Evolutionary conservation across 2,329 filamentous ascomycete genomes (phyloP).

Genomic region (Aspergillus hiratsukae): DNA sequence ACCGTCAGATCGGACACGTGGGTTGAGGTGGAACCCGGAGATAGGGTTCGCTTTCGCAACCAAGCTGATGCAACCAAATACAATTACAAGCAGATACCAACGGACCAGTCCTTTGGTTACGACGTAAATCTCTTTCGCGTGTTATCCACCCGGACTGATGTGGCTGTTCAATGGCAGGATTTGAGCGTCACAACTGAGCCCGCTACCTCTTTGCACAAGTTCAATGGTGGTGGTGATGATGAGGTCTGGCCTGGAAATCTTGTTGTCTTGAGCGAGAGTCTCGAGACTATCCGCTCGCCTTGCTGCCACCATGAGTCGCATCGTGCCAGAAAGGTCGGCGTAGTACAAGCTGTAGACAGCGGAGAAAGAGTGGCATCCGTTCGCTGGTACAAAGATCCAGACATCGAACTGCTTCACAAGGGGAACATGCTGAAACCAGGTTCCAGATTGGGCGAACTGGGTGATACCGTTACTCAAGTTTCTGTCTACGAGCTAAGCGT

Average conservation of each 20-base stretch:
- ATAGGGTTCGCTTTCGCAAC: slow-evolving; percentile 54
- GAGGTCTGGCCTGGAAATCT: slow-evolving; percentile 57
- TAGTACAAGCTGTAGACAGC: slow-evolving; percentile 54
- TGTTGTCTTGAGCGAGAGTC: slow-evolving; percentile 44
- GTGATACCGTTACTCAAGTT: slow-evolving; percentile 45
- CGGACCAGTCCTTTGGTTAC: slow-evolving; percentile 49
- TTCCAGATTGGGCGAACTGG: slow-evolving; percentile 41
- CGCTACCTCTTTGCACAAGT: slow-evolving; percentile 38
- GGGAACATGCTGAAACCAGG: slow-evolving; percentile 37
- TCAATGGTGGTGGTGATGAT: slow-evolving; percentile 37
- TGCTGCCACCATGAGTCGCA: background rate
- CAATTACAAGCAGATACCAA: slow-evolving; percentile 43
- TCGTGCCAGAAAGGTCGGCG: slow-evolving; percentile 48
- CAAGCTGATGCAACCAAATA: slow-evolving; percentile 51
- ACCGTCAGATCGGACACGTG: slow-evolving; percentile 24
- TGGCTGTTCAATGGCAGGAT: slow-evolving; percentile 58
- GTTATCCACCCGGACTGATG: slow-evolving; percentile 45
- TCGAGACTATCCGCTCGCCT: slow-evolving; percentile 14
- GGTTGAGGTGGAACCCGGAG: slow-evolving; percentile 35
- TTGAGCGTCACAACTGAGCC: slow-evolving; percentile 45
- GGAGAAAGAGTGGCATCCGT: slow-evolving; percentile 54
- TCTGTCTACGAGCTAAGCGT: slow-evolving; percentile 56
- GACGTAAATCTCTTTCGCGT: slow-evolving; percentile 57
- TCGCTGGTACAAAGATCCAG: slow-evolving; percentile 47
- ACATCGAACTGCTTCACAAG: slow-evolving; percentile 32